phyloP scores from a whole-genome alignment of 2,329 filamentous ascomycete species.

The Biscogniauxia marginata region DNA sequence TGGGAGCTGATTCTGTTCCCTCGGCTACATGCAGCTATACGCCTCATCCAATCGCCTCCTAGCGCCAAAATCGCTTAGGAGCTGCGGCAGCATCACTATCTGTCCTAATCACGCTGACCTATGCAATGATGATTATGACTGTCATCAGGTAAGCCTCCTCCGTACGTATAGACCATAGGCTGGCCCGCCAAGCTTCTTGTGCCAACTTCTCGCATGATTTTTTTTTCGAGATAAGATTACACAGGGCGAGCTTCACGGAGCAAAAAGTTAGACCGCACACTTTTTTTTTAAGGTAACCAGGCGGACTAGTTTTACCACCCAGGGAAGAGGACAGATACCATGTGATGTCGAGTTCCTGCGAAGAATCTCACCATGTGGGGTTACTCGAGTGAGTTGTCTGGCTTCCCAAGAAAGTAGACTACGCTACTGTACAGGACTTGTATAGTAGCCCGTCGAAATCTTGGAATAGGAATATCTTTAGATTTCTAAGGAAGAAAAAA shows the following conservation, averaged over 20 bases:
- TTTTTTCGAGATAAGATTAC: background rate
- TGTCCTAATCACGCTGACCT: background rate
- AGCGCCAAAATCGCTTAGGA: background rate
- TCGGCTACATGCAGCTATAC: background rate
- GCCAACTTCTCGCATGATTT: background rate
- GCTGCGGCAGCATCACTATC: background rate
- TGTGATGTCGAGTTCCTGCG: background rate
- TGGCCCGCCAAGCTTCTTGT: background rate
- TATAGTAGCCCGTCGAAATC: background rate
- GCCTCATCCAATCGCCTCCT: background rate
- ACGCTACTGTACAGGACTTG: background rate
- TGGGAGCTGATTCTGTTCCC: background rate
- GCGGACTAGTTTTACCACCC: background rate
- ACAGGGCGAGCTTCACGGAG: background rate
- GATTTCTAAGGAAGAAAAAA: too few relatives aligned
- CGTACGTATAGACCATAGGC: background rate
- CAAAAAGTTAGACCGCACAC: background rate
- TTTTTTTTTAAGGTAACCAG: background rate
- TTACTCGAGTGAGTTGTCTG: background rate
- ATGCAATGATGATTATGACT: background rate
- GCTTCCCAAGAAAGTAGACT: background rate
- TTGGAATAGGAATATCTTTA: background rate
- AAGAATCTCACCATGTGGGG: background rate
- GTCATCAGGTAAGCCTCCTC: background rate
- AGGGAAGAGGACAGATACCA: background rate